Conservation (phyloP, 192 early-diverging fungal genomes). For the Pilaira anomala region DNA sequence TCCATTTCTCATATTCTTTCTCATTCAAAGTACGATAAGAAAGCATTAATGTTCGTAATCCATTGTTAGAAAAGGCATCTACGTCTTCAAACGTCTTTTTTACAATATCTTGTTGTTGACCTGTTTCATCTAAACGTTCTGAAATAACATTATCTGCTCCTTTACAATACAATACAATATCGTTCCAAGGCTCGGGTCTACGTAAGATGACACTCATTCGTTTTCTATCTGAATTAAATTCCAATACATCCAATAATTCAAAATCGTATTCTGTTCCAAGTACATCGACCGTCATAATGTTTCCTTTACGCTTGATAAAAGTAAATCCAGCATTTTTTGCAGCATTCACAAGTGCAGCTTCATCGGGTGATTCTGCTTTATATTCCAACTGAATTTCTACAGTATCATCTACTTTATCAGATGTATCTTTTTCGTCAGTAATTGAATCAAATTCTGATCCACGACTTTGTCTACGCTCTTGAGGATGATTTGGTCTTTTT, state of each 20-base stretch:
- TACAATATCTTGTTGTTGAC: slow-evolving; percentile 49
- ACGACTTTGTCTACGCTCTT: slow-evolving; percentile 10
- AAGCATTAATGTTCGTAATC: slow-evolving; percentile 87
- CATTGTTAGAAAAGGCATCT: slow-evolving; percentile 76
- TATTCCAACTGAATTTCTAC: slow-evolving; percentile 43
- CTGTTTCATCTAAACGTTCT: slow-evolving; percentile 58
- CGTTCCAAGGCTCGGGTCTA: slow-evolving; percentile 67
- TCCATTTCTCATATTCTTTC: slow-evolving; percentile 75
- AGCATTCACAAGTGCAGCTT: slow-evolving; percentile 76
- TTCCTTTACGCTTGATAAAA: slow-evolving; percentile 56
- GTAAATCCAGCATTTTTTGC: slow-evolving; percentile 77
- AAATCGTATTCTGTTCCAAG: slow-evolving; percentile 67
- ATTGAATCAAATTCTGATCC: slow-evolving; percentile 11
- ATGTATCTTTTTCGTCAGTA: slow-evolving; percentile 10
- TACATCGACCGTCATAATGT: slow-evolving; percentile 61
- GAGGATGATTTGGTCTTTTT: slow-evolving; percentile 17
- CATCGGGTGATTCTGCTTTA: slow-evolving; percentile 80
- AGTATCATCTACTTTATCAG: slow-evolving; percentile 32
- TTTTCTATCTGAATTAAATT: slow-evolving; percentile 95
- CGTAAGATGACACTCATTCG: slow-evolving; percentile 88
- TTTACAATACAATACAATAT: slow-evolving; percentile 86
- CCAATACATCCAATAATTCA: slow-evolving; percentile 82
- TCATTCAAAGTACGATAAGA: slow-evolving; percentile 72
- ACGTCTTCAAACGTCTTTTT: slow-evolving; percentile 64
- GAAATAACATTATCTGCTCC: slow-evolving; percentile 97